These are phyloP conservation scores for Xylariales sp. DNA, from an alignment of 2,329 filamentous ascomycete genomes.

Conservation along the genomic window DNA sequence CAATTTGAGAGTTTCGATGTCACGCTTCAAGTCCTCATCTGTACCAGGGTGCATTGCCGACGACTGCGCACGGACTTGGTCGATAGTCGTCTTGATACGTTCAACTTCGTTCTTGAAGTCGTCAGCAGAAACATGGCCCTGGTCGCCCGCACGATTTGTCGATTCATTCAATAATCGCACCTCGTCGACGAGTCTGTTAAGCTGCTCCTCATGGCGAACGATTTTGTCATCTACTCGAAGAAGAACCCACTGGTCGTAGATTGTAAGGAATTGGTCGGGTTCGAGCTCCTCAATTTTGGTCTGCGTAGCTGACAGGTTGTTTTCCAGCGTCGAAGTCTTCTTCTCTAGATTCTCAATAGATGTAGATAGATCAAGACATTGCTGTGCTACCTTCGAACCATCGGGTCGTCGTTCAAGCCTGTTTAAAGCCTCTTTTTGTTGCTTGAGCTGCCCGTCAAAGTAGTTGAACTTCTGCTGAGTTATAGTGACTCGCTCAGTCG, in stretches of 20 bases:
- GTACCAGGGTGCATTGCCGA: neutral
- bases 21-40: neutral
- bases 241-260: neutral
- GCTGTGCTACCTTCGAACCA: neutral
- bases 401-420: neutral
- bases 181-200: neutral
- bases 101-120: constrained; percentile 6
- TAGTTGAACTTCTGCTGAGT: neutral
- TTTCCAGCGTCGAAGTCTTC: neutral
- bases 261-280: neutral
- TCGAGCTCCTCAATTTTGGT: neutral
- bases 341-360: neutral
- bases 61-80: too few relatives aligned
- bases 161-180: neutral
- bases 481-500: neutral
- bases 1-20: neutral
- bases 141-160: neutral
- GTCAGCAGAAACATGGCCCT: too few relatives aligned
- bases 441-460: neutral
- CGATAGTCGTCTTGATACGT: constrained; percentile 11
- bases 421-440: neutral
- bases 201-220: neutral
- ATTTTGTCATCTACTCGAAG: neutral
- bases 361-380: neutral
- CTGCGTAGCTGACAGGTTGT: neutral